Base-by-base conservation (phyloP, 164 flowering plant genomes). In the Piper longum region DNA sequence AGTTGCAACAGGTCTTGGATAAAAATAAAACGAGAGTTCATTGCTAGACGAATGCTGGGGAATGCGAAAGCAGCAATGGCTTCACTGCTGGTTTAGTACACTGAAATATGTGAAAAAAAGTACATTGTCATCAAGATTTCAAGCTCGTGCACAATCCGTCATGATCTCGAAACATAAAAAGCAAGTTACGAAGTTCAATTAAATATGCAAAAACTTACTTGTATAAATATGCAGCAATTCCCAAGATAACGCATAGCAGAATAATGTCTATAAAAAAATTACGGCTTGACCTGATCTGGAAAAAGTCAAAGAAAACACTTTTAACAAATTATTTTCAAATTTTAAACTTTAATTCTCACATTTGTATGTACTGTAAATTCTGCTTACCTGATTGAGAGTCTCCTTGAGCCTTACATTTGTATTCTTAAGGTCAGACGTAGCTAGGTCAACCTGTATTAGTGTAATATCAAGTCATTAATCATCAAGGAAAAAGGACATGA, bases 211-310 rank as follows among this genome's bases (percentile, higher is more conserved):
- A 44, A 69, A 67, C 95, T 87, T 83, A 92, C 98, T 92, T 89
- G 85, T 92, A 92, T 60, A 89, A 71, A 67, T 92, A 92, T 59
- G 96, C 96, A 67, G 96, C 96, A 64, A 89, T 89, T 18, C 98
- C 98, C 64, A 89, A 80, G 67, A 92, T 86, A 67, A 92, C 67
- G 64, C 86, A 81, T 74, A 92, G 62, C 62, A 89, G 78, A 69
- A 89, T 75, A 61, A 92, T 92, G 77, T 92, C 96, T 62, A 92
- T 86, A 67, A 96, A 92, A 77, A 92, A 89, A 68, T 92, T 92
- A 54, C 93, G 72, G 59, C 96, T 87, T 57, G 98, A 87, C 65
- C 98, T 79, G 77, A 92, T 77, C 96, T 92, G 95, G 2, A 73
- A 72, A 3, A 79, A 72, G 64, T 42, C 7, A 43, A 61, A 17